These are phyloP conservation scores for Phytopythium helicoides DNA, from an alignment of 352 stramenopile species.

Conservation along the genomic window DNA sequence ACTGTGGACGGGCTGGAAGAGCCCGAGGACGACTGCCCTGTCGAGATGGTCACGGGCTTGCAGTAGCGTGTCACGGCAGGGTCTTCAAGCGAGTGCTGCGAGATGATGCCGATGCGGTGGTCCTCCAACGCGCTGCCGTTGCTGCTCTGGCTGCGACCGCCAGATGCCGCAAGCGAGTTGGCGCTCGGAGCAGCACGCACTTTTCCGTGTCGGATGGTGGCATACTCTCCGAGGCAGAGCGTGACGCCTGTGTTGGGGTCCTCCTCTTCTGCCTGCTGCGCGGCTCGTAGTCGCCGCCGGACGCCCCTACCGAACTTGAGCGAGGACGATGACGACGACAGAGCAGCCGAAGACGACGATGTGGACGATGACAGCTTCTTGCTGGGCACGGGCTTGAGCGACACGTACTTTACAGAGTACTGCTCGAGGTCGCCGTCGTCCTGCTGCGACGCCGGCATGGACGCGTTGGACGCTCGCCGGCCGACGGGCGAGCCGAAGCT, in stretches of 20 bases:
- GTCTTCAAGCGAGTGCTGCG: slow-evolving; percentile 67
- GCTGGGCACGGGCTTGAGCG: slow-evolving; percentile 34
- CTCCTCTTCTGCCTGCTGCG: slow-evolving; percentile 4
- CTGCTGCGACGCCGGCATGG: slow-evolving; percentile 21
- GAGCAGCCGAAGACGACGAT: slow-evolving; percentile 31
- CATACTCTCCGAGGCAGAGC: slow-evolving; percentile 63
- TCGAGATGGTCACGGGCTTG: slow-evolving; percentile 42
- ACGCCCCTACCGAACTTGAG: slow-evolving; percentile 29
- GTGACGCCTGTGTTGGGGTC: slow-evolving; percentile 13
- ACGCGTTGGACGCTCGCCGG: slow-evolving; percentile 24
- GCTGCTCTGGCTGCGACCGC: slow-evolving; percentile 1
- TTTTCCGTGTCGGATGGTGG: slow-evolving; percentile 48
- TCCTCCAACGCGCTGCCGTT: slow-evolving; percentile 14
- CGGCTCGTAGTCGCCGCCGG: slow-evolving; percentile 9
- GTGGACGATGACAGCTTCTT: slow-evolving; percentile 35
- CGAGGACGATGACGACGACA: slow-evolving; percentile 14
- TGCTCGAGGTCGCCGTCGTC: slow-evolving; percentile 5
- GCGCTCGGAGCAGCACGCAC: slow-evolving; percentile 25
- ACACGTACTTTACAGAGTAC: slow-evolving; percentile 51
- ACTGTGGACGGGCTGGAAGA: slow-evolving; percentile 26
- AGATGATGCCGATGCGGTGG: slow-evolving; percentile 62
- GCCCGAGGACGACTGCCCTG: slow-evolving; percentile 11
- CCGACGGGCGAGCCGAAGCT: slow-evolving; percentile 33
- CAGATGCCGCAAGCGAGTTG: slow-evolving; percentile 3
- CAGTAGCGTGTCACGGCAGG: slow-evolving; percentile 55